phyloP scores from a whole-genome alignment of 2,329 filamentous ascomycete species.

The Cylindrodendrum hubeiense region DNA sequence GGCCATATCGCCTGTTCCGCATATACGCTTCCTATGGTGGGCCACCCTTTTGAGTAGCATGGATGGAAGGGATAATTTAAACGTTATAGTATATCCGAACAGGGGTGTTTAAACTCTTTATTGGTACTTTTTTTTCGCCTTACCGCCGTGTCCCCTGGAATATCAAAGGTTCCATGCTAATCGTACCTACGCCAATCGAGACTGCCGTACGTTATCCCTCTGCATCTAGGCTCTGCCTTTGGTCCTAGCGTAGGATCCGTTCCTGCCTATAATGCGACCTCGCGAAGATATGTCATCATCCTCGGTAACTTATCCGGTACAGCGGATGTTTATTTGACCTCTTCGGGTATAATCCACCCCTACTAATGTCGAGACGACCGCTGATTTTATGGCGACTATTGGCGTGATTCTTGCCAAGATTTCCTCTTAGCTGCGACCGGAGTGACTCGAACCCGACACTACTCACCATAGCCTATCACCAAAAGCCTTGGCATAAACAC shows the following conservation, averaged over 20 bases:
- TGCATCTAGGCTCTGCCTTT: neutral
- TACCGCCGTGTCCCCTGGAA: neutral
- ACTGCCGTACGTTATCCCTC: neutral
- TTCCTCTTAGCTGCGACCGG: too few species aligned
- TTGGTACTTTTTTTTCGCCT: neutral
- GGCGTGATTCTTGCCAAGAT: too few species aligned
- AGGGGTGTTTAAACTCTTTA: neutral
- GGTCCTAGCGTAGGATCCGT: neutral
- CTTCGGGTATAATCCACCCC: neutral
- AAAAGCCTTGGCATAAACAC: too few species aligned
- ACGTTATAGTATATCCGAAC: neutral
- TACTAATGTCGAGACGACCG: neutral
- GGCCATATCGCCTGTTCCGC: constrained; percentile 7
- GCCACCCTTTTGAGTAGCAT: neutral
- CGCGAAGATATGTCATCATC: neutral
- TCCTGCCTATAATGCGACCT: neutral
- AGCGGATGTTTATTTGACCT: neutral
- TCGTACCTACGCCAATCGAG: neutral
- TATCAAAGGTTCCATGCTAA: neutral
- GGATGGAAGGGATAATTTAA: neutral
- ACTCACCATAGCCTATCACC: too few species aligned
- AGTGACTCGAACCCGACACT: too few species aligned
- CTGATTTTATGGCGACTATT: neutral
- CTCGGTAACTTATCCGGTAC: neutral
- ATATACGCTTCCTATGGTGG: neutral